These are phyloP conservation scores for Proliferodiscus dingleyae DNA, from an alignment of 2,329 filamentous ascomycete species.

Conservation along the genomic window DNA sequence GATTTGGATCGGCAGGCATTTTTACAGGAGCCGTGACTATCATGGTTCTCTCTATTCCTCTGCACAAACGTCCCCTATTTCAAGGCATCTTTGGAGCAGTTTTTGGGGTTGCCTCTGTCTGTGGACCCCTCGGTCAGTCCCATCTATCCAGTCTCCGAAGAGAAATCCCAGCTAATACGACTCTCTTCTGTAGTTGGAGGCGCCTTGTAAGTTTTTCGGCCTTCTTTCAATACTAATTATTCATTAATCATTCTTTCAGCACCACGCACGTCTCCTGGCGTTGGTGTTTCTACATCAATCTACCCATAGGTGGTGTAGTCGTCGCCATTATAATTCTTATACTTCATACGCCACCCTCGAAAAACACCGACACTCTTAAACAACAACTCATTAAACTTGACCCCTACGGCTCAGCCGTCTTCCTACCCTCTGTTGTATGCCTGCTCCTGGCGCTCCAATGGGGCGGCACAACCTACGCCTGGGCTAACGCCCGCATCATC, in stretches of 20 bases:
- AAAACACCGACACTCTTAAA: constrained; percentile 29
- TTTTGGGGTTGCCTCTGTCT: constrained; percentile 30
- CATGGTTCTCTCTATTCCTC: constrained; percentile 26
- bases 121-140: constrained; percentile 37
- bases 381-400: constrained; percentile 36
- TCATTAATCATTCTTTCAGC: neutral
- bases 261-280: constrained; percentile 26
- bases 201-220: neutral
- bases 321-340: constrained; percentile 17
- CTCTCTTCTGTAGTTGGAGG: too few relatives aligned
- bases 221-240: neutral
- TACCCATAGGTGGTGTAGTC: constrained; percentile 31
- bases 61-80: constrained; percentile 27
- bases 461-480: constrained; percentile 30
- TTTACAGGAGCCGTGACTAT: constrained; percentile 28
- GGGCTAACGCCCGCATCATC: constrained; percentile 33
- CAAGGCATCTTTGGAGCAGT: constrained; percentile 28
- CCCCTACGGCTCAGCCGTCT: constrained; percentile 31
- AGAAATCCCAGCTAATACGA: too few relatives aligned
- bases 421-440: constrained; percentile 30
- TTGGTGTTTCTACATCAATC: constrained; percentile 36
- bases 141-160: constrained; percentile 33
- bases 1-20: constrained; percentile 26
- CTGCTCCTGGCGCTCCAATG: constrained; percentile 33
- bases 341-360: constrained; percentile 10